Base-by-base conservation (phyloP, 768 basidiomycete genomes). In the Symmetrospora coprosmae region DNA sequence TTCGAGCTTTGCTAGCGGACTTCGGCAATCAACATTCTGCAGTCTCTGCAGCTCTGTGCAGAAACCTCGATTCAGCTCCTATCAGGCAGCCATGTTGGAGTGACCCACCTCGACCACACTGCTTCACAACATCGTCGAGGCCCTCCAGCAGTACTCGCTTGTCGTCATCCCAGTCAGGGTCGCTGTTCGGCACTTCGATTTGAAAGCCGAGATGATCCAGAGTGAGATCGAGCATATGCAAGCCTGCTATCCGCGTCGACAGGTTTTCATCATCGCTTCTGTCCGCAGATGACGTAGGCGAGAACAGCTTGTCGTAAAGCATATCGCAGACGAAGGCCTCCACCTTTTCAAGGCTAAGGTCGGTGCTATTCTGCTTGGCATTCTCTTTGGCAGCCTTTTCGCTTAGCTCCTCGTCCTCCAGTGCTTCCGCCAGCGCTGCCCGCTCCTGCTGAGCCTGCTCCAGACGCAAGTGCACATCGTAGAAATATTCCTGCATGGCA, bases 171-270 rank as follows among this genome's bases (percentile, higher is more conserved):
- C 78, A 64, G 4, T 72, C 72, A 0, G 48, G 41, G n/a, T 61
- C 74, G 1, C 74, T 74, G 3, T 71, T 65, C 3, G 48, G 46
- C 13, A 37, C 64, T 2, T 81, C 82, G 0, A 87, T 80, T 51
- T 87, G 82, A 8, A 97, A 78, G 16, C 91, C 92, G 1, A 99
- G 80, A 73, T 97, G 90, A 37, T 85, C 83, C 9, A 97, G 75
- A 1, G 82, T 79, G 0, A 99, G 76, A 71, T 96, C 92, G 1
- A 97, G 76, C 77, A 90, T 80, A 66, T 91, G 90, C 43, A 99
- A 76, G 1, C 90, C 91, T 14, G 88, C 87, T 16, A 96, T 82
- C 4, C 91, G 81, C 68, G 82, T 85, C 0, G 90, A 82, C 2
- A 99, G 75, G 0, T 87, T 85, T 67, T 87, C 87, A 69, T 99